Conservation (phyloP, 139 green algal genomes). For the Chlorella sp. region DNA sequence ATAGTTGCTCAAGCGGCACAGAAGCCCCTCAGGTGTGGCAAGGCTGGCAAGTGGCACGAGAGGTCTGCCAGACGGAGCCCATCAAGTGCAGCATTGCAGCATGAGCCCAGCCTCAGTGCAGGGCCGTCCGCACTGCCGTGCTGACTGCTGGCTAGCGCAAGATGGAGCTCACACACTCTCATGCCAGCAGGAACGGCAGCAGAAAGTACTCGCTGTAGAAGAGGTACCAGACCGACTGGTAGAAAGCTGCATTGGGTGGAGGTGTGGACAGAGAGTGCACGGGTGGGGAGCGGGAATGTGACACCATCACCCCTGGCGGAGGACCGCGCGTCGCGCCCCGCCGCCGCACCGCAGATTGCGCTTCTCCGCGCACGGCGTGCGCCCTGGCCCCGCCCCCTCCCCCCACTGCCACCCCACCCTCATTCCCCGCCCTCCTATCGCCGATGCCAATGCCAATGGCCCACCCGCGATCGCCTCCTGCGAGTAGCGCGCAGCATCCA, state of each 20-base stretch:
- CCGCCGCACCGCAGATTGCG: background rate
- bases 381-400: background rate
- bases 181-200: slow-evolving; percentile 81
- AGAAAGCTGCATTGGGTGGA: slow-evolving; percentile 56
- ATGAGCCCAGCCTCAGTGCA: background rate
- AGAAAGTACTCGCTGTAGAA: slow-evolving; percentile 97
- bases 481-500: slow-evolving; percentile 69
- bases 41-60: too few relatives aligned
- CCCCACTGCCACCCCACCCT: slow-evolving; percentile 18
- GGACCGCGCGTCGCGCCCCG: background rate
- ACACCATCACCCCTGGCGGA: background rate
- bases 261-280: background rate
- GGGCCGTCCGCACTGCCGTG: slow-evolving; percentile 6
- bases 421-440: too few relatives aligned
- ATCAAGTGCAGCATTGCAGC: too few relatives aligned
- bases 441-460: too few relatives aligned
- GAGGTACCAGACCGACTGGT: slow-evolving; percentile 94
- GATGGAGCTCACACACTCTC: too few relatives aligned
- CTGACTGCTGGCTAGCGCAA: too few relatives aligned
- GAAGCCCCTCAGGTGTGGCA: too few relatives aligned
- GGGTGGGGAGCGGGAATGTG: background rate
- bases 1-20: too few relatives aligned
- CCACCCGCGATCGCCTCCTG: slow-evolving; percentile 71
- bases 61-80: too few relatives aligned
- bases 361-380: background rate